phyloP scores from a whole-genome alignment of 176 grass and related monocot genomes.

The Triticum timopheevii region DNA sequence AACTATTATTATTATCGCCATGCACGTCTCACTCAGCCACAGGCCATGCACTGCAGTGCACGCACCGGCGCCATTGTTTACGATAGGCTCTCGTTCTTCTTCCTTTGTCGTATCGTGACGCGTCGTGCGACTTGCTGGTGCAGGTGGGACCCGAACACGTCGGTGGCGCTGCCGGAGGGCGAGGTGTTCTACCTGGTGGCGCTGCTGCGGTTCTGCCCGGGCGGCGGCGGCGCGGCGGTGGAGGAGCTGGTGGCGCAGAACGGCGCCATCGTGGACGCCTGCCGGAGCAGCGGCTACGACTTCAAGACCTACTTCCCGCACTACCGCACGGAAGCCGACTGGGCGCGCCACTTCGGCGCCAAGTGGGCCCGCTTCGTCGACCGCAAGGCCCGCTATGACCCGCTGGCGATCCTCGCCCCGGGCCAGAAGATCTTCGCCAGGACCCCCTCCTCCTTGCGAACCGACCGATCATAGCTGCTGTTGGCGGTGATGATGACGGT shows the following conservation, averaged over 20 bases:
- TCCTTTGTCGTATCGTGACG: neutral
- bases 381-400: conserved; percentile 73
- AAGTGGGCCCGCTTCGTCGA: conserved; percentile 68
- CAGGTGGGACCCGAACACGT: conserved; percentile 90
- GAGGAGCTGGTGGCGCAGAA: conserved; percentile 78
- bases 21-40: neutral
- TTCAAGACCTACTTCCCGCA: conserved; percentile 88
- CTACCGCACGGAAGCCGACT: conserved; percentile 55
- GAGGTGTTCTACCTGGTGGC: conserved; percentile 96
- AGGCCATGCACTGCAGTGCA: neutral
- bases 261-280: conserved; percentile 46
- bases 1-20: conserved; percentile 2
- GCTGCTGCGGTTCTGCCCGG: conserved; percentile 71
- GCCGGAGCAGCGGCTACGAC: conserved; percentile 72
- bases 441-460: neutral
- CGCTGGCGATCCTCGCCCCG: conserved; percentile 64
- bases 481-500: conserved; percentile 26
- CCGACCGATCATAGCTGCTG: neutral
- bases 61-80: neutral
- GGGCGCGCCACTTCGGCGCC: conserved; percentile 63
- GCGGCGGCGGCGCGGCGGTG: conserved; percentile 41
- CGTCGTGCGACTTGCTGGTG: neutral
- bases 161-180: conserved; percentile 68
- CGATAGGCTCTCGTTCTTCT: neutral
- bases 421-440: conserved; percentile 84